A percentile compares a stretch with the other conserved stretches of the same genome.
These are phyloP conservation scores for Petrea volubilis DNA, from an alignment of 257 asterid genomes.

Conservation along the genomic window DNA sequence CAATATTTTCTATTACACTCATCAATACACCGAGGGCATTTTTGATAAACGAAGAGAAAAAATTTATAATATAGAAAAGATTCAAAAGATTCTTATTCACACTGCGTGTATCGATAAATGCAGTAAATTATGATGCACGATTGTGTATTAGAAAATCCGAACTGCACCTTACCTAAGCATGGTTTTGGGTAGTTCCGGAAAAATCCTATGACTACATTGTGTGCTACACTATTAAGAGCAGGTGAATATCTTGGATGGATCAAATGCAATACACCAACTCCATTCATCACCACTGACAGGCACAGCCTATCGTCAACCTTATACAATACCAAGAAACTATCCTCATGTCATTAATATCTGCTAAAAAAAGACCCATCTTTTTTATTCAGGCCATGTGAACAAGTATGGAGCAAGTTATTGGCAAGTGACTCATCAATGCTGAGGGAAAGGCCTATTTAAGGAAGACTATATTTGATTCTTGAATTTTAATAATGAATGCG, in stretches of 20 bases:
- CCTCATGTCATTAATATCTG: background rate
- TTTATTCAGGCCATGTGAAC: constrained; percentile 27
- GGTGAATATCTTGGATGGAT: no score
- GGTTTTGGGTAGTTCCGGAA: background rate
- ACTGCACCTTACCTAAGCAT: background rate
- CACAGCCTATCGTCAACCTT: background rate
- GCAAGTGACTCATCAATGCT: constrained; percentile 31
- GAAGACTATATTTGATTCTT: background rate
- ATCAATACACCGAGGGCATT: no score
- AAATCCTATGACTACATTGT: background rate
- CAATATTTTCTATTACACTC: no score
- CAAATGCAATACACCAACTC: background rate
- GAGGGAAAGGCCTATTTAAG: background rate
- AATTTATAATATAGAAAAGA: no score
- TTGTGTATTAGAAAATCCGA: no score
- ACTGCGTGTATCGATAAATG: no score
- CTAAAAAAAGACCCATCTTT: constrained; percentile 11
- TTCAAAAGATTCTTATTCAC: no score
- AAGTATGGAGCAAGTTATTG: constrained; percentile 36
- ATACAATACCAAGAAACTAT: background rate
- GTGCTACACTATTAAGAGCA: background rate
- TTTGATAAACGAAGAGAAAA: no score
- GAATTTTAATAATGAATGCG: no score
- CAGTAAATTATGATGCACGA: no score
- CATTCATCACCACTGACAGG: background rate